Conservation (phyloP, 1,284 basidiomycete genomes). For the Volvariella volvacea region DNA sequence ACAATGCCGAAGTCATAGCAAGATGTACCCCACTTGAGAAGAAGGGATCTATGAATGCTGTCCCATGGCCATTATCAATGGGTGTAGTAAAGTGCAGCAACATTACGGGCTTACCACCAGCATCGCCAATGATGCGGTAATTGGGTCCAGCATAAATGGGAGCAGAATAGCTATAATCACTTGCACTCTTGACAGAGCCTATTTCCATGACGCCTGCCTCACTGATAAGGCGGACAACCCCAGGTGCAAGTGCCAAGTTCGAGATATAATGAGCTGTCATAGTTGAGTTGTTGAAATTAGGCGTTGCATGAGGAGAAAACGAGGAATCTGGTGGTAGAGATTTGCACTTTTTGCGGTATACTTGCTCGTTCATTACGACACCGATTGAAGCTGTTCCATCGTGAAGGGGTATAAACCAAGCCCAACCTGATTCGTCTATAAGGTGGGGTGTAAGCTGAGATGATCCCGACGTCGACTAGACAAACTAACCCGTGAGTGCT, state of each 20-base stretch:
- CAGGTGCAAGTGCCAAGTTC: conserved; percentile 46
- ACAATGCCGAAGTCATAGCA: conserved; percentile 56
- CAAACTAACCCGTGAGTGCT: conserved; percentile 50
- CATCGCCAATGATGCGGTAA: conserved; percentile 66
- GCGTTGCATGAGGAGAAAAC: conserved; percentile 18
- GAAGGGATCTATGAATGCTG: conserved; percentile 71
- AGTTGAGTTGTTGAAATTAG: conserved; percentile 22
- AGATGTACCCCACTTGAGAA: conserved; percentile 68
- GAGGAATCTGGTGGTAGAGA: conserved; percentile 30
- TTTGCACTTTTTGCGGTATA: conserved; percentile 33
- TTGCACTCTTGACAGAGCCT: conserved; percentile 38
- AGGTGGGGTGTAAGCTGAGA: conserved; percentile 5
- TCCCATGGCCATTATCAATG: no score
- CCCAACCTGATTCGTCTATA: conserved; percentile 69
- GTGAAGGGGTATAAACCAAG: conserved; percentile 73
- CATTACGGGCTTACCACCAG: conserved; percentile 54
- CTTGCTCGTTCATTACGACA: conserved; percentile 61
- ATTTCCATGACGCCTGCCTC: conserved; percentile 35
- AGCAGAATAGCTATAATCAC: conserved; percentile 69
- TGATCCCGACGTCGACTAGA: background rate
- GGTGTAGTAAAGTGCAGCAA: no score
- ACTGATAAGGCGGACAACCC: conserved; percentile 48
- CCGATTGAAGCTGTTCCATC: conserved; percentile 65
- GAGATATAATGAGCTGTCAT: conserved; percentile 41
- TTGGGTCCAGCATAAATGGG: conserved; percentile 49